These are phyloP conservation scores for Hansfordia pulvinata DNA, from an alignment of 2,329 filamentous ascomycete genomes.

Conservation along the genomic window DNA sequence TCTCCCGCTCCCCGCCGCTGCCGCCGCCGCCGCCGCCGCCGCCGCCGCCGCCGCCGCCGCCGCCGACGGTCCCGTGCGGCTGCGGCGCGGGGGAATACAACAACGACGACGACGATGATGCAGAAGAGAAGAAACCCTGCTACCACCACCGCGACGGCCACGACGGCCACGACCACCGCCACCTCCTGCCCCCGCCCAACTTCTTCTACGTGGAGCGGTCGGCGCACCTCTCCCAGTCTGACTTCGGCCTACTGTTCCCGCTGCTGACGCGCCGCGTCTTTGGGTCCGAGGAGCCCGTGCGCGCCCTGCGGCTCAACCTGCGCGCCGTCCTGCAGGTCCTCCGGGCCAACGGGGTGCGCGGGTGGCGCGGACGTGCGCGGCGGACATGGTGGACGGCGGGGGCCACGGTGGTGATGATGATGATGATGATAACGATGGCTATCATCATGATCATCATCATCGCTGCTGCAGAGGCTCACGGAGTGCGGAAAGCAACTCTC, in stretches of 20 bases:
- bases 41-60: too few relatives aligned
- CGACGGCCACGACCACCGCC: constrained; percentile 25
- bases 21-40: too few relatives aligned
- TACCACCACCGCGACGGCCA: too few relatives aligned
- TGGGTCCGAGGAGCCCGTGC: constrained; percentile 41
- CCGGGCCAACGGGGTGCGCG: constrained; percentile 30
- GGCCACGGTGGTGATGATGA: constrained; percentile 11
- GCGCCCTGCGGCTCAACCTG: constrained; percentile 43
- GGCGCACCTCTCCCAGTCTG: constrained; percentile 73
- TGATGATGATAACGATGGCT: constrained; percentile 21
- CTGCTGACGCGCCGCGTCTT: constrained; percentile 49
- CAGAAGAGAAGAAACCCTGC: too few relatives aligned
- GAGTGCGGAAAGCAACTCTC: too few relatives aligned
- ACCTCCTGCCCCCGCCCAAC: constrained; percentile 37
- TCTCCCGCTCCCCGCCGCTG: too few relatives aligned
- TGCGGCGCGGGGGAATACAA: too few relatives aligned
- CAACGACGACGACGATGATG: too few relatives aligned
- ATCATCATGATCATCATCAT: constrained; percentile 7
- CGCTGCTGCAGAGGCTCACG: too few relatives aligned
- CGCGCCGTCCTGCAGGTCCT: constrained; percentile 44
- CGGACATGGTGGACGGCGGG: constrained; percentile 34
- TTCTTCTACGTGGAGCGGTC: constrained; percentile 62
- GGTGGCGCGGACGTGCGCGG: constrained; percentile 34
- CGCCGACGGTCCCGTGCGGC: too few relatives aligned
- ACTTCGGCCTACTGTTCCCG: constrained; percentile 74